These are phyloP conservation scores for Penicillium mononematosum DNA, from an alignment of 495 filamentous ascomycete genomes.

Conservation along the genomic window DNA sequence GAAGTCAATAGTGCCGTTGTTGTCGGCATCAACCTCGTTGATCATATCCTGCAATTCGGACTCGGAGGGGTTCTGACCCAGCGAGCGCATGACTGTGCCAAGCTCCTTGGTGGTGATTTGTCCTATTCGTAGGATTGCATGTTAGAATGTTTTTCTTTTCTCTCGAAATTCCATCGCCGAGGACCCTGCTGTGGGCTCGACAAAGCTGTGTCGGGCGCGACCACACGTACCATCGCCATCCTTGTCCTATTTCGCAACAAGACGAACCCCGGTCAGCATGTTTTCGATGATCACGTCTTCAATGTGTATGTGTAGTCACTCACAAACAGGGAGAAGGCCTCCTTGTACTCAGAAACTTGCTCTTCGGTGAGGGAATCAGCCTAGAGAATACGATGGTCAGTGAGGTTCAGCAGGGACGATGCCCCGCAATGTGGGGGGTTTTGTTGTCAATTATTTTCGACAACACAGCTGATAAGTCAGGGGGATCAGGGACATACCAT, in stretches of 20 bases:
- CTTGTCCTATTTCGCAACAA: slow-evolving; percentile 72
- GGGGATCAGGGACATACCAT: slow-evolving; percentile 32
- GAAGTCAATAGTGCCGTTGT: slow-evolving; percentile 99
- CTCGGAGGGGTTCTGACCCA: slow-evolving; percentile 98
- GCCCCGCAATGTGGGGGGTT: slow-evolving; percentile 45
- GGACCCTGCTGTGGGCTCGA: slow-evolving; percentile 3
- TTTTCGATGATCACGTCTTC: slow-evolving; percentile 14
- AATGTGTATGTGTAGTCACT: slow-evolving; percentile 45
- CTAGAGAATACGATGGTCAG: slow-evolving; percentile 46
- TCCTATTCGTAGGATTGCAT: slow-evolving; percentile 50
- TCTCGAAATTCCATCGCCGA: not conserved
- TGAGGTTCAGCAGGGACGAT: slow-evolving; percentile 20
- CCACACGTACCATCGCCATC: slow-evolving; percentile 95
- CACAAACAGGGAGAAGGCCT: slow-evolving; percentile 99
- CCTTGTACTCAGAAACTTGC: slow-evolving; percentile 99
- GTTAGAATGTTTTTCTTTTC: slow-evolving; percentile 1
- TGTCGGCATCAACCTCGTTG: slow-evolving; percentile 99
- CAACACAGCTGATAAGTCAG: slow-evolving; percentile 8
- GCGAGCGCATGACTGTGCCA: slow-evolving; percentile 98
- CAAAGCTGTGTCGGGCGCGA: slow-evolving; percentile 15
- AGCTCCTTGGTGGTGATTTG: slow-evolving; percentile 99
- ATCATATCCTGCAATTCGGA: slow-evolving; percentile 99
- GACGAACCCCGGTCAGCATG: slow-evolving; percentile 18
- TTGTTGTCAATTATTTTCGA: not conserved
- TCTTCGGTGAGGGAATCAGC: slow-evolving; percentile 96